Evolutionary conservation across 139 green algal species (phyloP).

Genomic region (Asterochloris erici): DNA sequence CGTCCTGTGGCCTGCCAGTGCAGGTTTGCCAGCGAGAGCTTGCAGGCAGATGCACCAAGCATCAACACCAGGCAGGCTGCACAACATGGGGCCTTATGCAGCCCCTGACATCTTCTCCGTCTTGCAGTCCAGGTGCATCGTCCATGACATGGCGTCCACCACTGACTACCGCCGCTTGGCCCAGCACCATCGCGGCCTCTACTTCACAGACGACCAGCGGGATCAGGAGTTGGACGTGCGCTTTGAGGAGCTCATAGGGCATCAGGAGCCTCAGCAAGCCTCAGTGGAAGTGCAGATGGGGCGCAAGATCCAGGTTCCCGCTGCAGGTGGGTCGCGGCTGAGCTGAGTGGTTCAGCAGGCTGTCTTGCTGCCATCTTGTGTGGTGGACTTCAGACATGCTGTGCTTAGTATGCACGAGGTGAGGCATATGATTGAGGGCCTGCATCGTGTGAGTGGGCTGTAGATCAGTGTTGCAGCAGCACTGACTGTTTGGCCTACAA

Average conservation of each 20-base stretch:
- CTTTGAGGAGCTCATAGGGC: constrained; percentile 47
- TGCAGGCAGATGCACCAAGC: no score
- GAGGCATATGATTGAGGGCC: no score
- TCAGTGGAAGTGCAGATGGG: constrained; percentile 73
- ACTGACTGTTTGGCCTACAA: no score
- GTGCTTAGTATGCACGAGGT: no score
- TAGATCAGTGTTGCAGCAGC: no score
- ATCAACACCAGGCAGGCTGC: no score
- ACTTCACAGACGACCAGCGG: constrained; percentile 56
- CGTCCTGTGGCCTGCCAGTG: no score
- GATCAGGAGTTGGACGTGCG: constrained; percentile 38
- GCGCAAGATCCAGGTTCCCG: constrained; percentile 60
- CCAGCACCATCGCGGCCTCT: constrained; percentile 71
- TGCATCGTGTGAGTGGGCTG: no score
- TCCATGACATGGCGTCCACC: constrained; percentile 84
- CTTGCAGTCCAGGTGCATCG: constrained; percentile 61
- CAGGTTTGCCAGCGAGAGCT: no score
- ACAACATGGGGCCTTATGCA: no score
- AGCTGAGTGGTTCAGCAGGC: not conserved
- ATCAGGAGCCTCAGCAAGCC: constrained; percentile 4
- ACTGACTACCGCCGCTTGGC: constrained; percentile 88
- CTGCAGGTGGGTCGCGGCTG: constrained; percentile 35
- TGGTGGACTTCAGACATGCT: no score
- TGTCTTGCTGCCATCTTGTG: not conserved
- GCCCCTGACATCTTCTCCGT: no score